Base-by-base conservation (phyloP, 345 rosid species). In the Syzygium oleosum region DNA sequence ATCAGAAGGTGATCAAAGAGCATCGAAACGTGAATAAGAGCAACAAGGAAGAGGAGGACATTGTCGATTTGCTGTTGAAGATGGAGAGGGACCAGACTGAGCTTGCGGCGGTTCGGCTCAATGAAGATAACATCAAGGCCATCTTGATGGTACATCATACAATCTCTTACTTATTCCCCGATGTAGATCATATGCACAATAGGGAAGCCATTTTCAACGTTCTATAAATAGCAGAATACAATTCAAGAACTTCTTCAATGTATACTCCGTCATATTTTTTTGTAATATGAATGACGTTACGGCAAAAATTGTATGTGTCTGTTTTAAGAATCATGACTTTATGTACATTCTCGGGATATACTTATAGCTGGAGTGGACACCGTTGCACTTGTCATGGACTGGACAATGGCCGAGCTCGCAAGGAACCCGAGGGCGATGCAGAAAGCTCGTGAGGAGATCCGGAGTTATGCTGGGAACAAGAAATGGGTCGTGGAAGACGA, bases 401-500 rank as follows among this genome's bases (percentile, higher is more conserved):
- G 95, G 95, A 90, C 95, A 31, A 92, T 92, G 92, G 85, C 95
- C 9, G 93, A 92, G 86, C 91, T 93, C 2, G 84, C 51, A 22
- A 90, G 89, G 87, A 93, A 93, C 85, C 92, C 91, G 1, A 86
- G 88, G 61, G 88, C 61, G 56, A 90, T 94, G 93, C 92, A 86
- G 86, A 93, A 91, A 86, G 91, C 88, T 0, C 93, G 88, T 87
- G 88, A 90, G 0, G 95, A 94, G 89, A 83, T 94, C 55, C 91
- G 94, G 88, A 87, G 84, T 12, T 84, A n/a, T 10, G 61, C 89
- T 9, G 91, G 90, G 12, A 87, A 88, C 29, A 88, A 86, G 49
- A 89, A 91, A 87, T 41, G 41, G 46, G 91, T 94, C 19, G 65
- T 55, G 11, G 92, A 92, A 87, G 92, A 52, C 2, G 92, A 89